Percentiles rank a stretch among this genome's conserved stretches.
phyloP scores from a whole-genome alignment of 805 yeast species.

The Ogataea trehalophila region DNA sequence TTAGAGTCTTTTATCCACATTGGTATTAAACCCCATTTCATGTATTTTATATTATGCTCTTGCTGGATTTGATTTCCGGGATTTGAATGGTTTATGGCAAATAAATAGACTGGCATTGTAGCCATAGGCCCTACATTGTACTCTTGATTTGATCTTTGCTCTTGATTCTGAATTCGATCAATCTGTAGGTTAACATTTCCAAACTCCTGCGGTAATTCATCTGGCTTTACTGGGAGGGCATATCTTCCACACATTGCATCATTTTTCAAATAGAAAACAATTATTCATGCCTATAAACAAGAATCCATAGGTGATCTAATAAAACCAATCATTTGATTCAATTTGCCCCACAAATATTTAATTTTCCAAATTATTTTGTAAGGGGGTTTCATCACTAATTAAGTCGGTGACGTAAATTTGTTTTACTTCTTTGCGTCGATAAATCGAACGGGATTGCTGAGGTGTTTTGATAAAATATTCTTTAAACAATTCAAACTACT shows the following conservation, averaged over 20 bases:
- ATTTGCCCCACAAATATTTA: too few species aligned
- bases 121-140: conserved; percentile 64
- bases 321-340: too few species aligned
- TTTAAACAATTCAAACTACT: too few species aligned
- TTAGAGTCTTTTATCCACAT: conserved; percentile 45
- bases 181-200: conserved; percentile 21
- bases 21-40: conserved; percentile 84
- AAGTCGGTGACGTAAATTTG: too few species aligned
- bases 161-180: conserved; percentile 21
- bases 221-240: conserved; percentile 32
- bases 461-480: too few species aligned
- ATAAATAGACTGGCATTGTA: conserved; percentile 37
- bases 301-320: too few species aligned
- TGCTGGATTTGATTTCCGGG: not conserved
- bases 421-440: too few species aligned
- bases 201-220: conserved; percentile 39
- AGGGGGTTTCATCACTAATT: too few species aligned
- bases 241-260: conserved; percentile 33
- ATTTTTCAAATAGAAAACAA: not conserved
- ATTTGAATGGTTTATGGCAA: conserved; percentile 8
- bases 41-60: conserved; percentile 35
- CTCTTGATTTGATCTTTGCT: conserved; percentile 29
- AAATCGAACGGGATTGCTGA: too few species aligned
- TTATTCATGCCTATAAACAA: not conserved
- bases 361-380: too few species aligned